These are phyloP conservation scores for Sisymbrium irio DNA, from an alignment of 345 rosid genomes.

Conservation along the genomic window DNA sequence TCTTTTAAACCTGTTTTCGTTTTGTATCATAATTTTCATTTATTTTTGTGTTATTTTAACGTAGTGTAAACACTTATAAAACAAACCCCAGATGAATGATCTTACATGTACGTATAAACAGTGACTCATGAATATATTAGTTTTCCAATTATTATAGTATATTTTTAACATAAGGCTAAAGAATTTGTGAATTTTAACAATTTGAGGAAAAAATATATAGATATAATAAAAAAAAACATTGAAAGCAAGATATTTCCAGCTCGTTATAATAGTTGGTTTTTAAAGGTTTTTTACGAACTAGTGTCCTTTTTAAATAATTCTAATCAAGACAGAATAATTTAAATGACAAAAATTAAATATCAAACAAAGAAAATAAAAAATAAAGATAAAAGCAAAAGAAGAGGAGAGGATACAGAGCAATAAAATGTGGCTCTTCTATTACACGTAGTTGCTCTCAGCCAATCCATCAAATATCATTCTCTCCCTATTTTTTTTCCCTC, in stretches of 20 bases:
- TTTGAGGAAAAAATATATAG: neutral
- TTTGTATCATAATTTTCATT: neutral
- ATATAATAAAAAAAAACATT: neutral
- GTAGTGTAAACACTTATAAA: no score
- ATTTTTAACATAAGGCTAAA: neutral
- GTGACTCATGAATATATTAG: neutral
- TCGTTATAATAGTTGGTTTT: neutral
- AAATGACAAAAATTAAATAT: slow-evolving; percentile 13
- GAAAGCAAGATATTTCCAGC: neutral
- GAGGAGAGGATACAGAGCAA: slow-evolving; percentile 20
- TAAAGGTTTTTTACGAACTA: neutral
- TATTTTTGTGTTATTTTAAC: no score
- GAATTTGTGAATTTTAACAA: neutral
- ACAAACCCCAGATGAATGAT: neutral
- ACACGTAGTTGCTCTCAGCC: slow-evolving; percentile 29
- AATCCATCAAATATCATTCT: slow-evolving; percentile 15
- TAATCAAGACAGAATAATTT: neutral
- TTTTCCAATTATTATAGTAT: neutral
- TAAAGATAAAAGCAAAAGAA: slow-evolving; percentile 23
- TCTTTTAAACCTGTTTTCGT: neutral
- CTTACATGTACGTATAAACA: neutral
- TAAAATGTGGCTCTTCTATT: slow-evolving; percentile 22
- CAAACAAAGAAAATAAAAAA: neutral
- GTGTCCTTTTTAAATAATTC: neutral
- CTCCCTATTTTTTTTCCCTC: neutral